Percentiles rank a stretch among this genome's conserved stretches.
phyloP scores from a whole-genome alignment of 305 asterid genomes.

The Fraxinus angustifolia region DNA sequence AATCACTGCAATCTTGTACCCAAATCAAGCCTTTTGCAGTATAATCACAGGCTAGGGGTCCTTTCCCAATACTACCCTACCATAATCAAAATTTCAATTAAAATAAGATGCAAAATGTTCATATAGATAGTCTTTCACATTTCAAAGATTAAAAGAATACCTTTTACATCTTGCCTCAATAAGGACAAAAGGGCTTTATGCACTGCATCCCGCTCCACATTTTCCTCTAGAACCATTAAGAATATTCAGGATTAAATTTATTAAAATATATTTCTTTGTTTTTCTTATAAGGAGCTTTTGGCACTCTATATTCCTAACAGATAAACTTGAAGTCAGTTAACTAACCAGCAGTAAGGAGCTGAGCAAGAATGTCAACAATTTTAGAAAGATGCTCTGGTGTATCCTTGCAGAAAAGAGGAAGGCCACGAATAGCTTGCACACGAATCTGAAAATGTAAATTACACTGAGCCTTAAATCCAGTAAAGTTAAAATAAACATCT shows the following conservation, averaged over 20 bases:
- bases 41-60: not conserved
- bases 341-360: conserved; percentile 84
- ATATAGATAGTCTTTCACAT: conserved; percentile 7
- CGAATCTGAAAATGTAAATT: conserved; percentile 49
- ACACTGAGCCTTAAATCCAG: conserved; percentile 3
- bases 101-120: conserved; percentile 17
- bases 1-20: not conserved
- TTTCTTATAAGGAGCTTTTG: conserved; percentile 11
- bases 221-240: conserved; percentile 57
- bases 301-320: conserved; percentile 11
- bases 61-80: not conserved
- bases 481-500: not conserved
- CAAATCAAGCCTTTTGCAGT: not conserved
- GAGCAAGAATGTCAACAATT: conserved; percentile 86
- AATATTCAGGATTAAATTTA: not conserved
- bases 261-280: not conserved
- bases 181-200: conserved; percentile 86
- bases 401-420: conserved; percentile 96
- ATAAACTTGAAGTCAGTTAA: conserved; percentile 17
- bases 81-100: conserved; percentile 15
- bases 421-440: conserved; percentile 96
- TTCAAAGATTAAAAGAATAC: conserved; percentile 32
- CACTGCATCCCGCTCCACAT: conserved; percentile 97
- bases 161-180: conserved; percentile 88
- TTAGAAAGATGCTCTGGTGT: conserved; percentile 92